phyloP scores from a whole-genome alignment of 306 rosid genomes.

The Rubus idaeus region DNA sequence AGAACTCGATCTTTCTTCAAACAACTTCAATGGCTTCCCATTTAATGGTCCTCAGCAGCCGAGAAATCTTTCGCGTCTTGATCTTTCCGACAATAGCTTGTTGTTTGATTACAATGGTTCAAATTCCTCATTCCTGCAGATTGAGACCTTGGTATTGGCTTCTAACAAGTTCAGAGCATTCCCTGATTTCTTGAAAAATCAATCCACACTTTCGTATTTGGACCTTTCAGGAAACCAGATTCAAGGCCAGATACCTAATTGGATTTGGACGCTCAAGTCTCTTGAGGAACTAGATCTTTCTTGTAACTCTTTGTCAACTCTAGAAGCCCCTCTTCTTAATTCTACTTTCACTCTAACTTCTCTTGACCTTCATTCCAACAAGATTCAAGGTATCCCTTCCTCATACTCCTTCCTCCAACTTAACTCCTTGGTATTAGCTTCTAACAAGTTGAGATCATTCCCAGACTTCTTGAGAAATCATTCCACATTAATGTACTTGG shows the following conservation, averaged over 20 bases:
- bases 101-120: neutral
- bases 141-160: slow-evolving; percentile 9
- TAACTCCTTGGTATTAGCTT: neutral
- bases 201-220: neutral
- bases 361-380: neutral
- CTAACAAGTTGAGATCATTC: neutral
- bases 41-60: neutral
- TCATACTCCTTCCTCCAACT: too few species aligned
- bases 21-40: slow-evolving; percentile 12
- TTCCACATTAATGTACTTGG: neutral
- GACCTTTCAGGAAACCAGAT: slow-evolving; percentile 32
- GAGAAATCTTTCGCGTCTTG: neutral
- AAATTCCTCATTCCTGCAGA: slow-evolving; percentile 8
- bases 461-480: neutral
- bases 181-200: slow-evolving; percentile 27
- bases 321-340: neutral
- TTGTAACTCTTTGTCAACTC: neutral
- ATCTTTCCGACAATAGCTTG: slow-evolving; percentile 24
- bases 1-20: slow-evolving; percentile 11
- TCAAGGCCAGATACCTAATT: slow-evolving; percentile 14
- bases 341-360: neutral
- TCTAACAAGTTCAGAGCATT: slow-evolving; percentile 18
- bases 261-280: slow-evolving; percentile 11
- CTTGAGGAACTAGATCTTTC: neutral
- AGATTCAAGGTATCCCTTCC: neutral